phyloP scores from a whole-genome alignment of 208 protist genomes.

The Perkinsela sp. region DNA sequence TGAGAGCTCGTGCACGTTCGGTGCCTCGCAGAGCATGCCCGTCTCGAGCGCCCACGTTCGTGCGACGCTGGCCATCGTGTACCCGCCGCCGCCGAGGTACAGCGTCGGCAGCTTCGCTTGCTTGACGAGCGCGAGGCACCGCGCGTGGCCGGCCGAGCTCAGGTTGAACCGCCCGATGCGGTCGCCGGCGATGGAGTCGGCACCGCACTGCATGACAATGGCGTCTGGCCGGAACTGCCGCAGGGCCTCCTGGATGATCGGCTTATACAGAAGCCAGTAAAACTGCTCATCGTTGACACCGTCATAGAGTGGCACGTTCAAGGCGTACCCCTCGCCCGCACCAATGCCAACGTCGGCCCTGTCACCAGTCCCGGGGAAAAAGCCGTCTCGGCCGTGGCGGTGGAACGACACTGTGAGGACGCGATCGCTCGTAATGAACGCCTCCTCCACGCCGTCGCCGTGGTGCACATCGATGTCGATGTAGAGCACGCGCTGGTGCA shows the following conservation, averaged over 20 bases:
- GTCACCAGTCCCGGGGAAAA: conserved; percentile 87
- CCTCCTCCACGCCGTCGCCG: conserved; percentile 94
- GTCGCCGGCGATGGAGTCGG: conserved; percentile 88
- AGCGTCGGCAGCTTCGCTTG: conserved; percentile 68
- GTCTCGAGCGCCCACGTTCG: conserved; percentile 94
- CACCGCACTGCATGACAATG: conserved; percentile 95
- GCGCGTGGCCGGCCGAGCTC: conserved; percentile 55
- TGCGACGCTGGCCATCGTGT: conserved; percentile 89
- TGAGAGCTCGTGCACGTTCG: neutral
- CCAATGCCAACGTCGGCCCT: conserved; percentile 32
- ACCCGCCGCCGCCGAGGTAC: conserved; percentile 93
- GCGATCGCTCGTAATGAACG: conserved; percentile 94
- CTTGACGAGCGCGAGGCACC: conserved; percentile 80
- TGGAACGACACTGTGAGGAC: conserved; percentile 99
- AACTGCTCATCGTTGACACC: conserved; percentile 66
- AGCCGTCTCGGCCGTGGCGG: conserved; percentile 79
- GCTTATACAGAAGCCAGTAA: conserved; percentile 79
- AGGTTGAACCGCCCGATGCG: conserved; percentile 80
- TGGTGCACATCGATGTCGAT: conserved; percentile 99
- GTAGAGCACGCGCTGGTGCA: conserved; percentile 87
- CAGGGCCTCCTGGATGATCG: conserved; percentile 69
- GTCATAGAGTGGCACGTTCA: conserved; percentile 80
- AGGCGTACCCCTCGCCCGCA: conserved; percentile 36
- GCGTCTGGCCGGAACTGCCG: conserved; percentile 72
- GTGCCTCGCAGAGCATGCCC: conserved; percentile 23